phyloP scores from a whole-genome alignment of 2,329 filamentous ascomycete genomes.

The Claviceps quebecensis region DNA sequence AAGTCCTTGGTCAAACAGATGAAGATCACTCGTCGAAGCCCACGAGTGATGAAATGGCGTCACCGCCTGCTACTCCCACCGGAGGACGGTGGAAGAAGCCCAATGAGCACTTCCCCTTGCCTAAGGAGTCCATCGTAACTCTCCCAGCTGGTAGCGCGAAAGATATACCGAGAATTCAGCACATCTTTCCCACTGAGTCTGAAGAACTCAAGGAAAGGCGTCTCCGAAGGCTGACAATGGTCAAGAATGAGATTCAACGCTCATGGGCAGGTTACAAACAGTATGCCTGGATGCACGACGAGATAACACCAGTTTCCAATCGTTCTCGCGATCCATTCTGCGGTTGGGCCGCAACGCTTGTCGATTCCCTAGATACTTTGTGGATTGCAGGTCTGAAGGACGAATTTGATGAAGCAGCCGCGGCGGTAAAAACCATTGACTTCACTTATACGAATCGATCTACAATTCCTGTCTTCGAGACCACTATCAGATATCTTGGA shows the following conservation, averaged over 20 bases:
- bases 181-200: slow-evolving; percentile 54
- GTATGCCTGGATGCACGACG: slow-evolving; percentile 75
- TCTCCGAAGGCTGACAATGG: slow-evolving; percentile 45
- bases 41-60: slow-evolving; percentile 8
- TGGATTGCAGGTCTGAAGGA: slow-evolving; percentile 74
- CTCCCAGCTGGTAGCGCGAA: slow-evolving; percentile 61
- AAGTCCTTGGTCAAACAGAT: neutral
- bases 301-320: slow-evolving; percentile 60
- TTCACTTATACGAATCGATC: slow-evolving; percentile 56
- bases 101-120: slow-evolving; percentile 64
- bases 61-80: slow-evolving; percentile 3
- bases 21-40: slow-evolving; percentile 16
- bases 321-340: slow-evolving; percentile 68
- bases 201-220: slow-evolving; percentile 46
- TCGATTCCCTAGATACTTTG: slow-evolving; percentile 69
- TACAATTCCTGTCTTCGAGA: slow-evolving; percentile 84
- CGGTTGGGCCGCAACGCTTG: slow-evolving; percentile 77
- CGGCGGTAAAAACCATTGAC: slow-evolving; percentile 58
- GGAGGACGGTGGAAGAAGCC: slow-evolving; percentile 59
- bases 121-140: slow-evolving; percentile 53
- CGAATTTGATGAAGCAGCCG: slow-evolving; percentile 67
- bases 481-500: slow-evolving; percentile 80
- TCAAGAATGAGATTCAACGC: slow-evolving; percentile 62
- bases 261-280: slow-evolving; percentile 74
- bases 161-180: slow-evolving; percentile 63